Evolutionary conservation across 768 basidiomycete genomes (phyloP).

Genomic region (Daedaleopsis sinensis): DNA sequence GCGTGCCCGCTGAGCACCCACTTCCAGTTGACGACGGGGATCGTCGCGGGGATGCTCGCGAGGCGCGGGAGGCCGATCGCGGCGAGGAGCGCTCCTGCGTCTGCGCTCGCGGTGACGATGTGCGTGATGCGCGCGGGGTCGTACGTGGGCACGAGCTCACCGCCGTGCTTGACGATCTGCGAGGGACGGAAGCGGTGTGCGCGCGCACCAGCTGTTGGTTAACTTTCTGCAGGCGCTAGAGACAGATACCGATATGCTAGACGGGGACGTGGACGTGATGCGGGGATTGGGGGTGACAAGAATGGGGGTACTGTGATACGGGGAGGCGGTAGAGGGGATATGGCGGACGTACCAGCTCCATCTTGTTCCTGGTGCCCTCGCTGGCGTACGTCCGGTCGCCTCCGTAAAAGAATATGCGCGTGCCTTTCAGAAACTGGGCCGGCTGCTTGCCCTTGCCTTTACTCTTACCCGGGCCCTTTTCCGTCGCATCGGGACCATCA

Average conservation of each 20-base stretch:
- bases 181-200: neutral
- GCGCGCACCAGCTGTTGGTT: neutral
- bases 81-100: slow-evolving; percentile 30
- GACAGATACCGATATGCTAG: neutral
- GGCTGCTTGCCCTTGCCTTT: neutral
- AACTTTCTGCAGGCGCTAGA: neutral
- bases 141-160: slow-evolving; percentile 58
- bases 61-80: slow-evolving; percentile 53
- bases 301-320: too few species aligned
- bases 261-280: neutral
- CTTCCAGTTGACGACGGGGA: slow-evolving; percentile 65
- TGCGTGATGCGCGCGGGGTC: slow-evolving; percentile 63
- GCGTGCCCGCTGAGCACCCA: slow-evolving; percentile 53
- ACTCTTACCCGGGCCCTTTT: neutral
- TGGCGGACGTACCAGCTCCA: slow-evolving; percentile 60
- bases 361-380: slow-evolving; percentile 52
- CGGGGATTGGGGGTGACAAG: too few species aligned
- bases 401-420: slow-evolving; percentile 59
- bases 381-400: slow-evolving; percentile 59
- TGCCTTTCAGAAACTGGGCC: slow-evolving; percentile 49
- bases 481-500: neutral
- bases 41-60: slow-evolving; percentile 61
- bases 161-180: slow-evolving; percentile 64
- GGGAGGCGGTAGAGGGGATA: neutral
- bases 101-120: slow-evolving; percentile 52